Percentiles rank a stretch among this genome's conserved stretches.
Conservation (phyloP, 495 filamentous ascomycete species). For the Aspergillus nanangensis region DNA sequence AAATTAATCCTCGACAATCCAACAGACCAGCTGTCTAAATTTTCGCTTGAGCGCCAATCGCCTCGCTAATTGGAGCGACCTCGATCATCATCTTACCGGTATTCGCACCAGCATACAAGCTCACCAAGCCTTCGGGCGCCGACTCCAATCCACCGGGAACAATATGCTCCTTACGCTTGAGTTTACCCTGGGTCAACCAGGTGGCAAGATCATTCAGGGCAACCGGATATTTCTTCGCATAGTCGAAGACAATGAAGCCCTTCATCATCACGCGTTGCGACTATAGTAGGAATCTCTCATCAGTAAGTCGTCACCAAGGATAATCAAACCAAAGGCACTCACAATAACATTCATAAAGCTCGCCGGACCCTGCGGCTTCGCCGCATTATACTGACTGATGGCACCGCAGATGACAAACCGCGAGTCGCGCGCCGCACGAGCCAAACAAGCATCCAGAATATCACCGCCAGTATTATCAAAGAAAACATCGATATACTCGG, state of each 20-base stretch:
- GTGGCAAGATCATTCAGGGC: conserved; percentile 43
- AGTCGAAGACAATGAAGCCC: conserved; percentile 56
- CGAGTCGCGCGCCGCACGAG: conserved; percentile 39
- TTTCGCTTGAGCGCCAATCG: conserved; percentile 25
- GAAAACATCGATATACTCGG: conserved; percentile 52
- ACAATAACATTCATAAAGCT: conserved; percentile 50
- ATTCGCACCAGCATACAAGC: conserved; percentile 47
- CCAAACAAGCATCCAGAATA: conserved; percentile 49
- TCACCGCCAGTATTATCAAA: conserved; percentile 56
- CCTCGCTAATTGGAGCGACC: conserved; percentile 33
- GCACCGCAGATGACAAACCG: conserved; percentile 52
- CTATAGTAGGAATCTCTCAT: conserved; percentile 23
- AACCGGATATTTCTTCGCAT: conserved; percentile 35
- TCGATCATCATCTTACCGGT: conserved; percentile 52
- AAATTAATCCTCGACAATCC: background rate
- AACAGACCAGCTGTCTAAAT: conserved; percentile 17
- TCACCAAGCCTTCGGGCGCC: conserved; percentile 44
- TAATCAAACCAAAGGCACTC: conserved; percentile 16
- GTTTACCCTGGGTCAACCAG: conserved; percentile 50
- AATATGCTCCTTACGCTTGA: conserved; percentile 53
- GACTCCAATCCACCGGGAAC: conserved; percentile 46
- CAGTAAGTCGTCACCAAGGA: too few relatives aligned
- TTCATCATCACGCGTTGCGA: conserved; percentile 49
- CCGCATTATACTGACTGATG: conserved; percentile 50
- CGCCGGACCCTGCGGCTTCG: conserved; percentile 39